Evolutionary conservation across 768 basidiomycete species (phyloP).

Genomic region (Mycena rosella): DNA sequence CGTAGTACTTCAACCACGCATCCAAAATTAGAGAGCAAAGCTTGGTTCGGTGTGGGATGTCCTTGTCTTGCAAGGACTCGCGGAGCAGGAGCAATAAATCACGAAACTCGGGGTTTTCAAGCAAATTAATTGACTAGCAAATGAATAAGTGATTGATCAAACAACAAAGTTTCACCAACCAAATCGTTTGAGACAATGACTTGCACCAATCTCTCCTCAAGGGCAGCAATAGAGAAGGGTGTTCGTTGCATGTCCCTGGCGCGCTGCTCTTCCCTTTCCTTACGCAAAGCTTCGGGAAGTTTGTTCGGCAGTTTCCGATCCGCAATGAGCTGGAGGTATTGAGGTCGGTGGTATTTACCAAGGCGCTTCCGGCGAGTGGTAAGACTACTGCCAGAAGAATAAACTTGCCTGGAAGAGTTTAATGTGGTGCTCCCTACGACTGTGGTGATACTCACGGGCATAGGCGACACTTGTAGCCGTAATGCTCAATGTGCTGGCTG

Average conservation of each 20-base stretch:
- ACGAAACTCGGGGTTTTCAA: conserved; percentile 44
- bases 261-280: conserved; percentile 21
- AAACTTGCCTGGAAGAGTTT: conserved; percentile 18
- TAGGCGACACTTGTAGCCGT: conserved; percentile 22
- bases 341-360: conserved; percentile 16
- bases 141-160: conserved; percentile 18
- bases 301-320: conserved; percentile 20
- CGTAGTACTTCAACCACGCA: conserved; percentile 42
- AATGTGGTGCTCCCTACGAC: conserved; percentile 15
- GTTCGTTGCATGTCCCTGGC: conserved; percentile 22
- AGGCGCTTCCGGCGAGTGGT: conserved; percentile 22
- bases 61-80: conserved; percentile 40
- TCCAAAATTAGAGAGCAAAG: conserved; percentile 37
- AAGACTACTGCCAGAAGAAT: conserved; percentile 22
- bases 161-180: conserved; percentile 19
- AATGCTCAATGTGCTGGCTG: conserved; percentile 19
- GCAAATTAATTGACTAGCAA: conserved; percentile 44
- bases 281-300: conserved; percentile 18
- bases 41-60: conserved; percentile 44
- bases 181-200: conserved; percentile 26
- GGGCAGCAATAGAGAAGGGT: conserved; percentile 22
- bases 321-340: conserved; percentile 15
- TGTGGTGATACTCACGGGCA: conserved; percentile 19
- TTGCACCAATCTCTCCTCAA: conserved; percentile 17
- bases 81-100: conserved; percentile 42